Percentiles rank a stretch among this genome's conserved stretches.
phyloP scores from a whole-genome alignment of 2,329 filamentous ascomycete genomes.

The Pseudogymnoascus destructans region DNA sequence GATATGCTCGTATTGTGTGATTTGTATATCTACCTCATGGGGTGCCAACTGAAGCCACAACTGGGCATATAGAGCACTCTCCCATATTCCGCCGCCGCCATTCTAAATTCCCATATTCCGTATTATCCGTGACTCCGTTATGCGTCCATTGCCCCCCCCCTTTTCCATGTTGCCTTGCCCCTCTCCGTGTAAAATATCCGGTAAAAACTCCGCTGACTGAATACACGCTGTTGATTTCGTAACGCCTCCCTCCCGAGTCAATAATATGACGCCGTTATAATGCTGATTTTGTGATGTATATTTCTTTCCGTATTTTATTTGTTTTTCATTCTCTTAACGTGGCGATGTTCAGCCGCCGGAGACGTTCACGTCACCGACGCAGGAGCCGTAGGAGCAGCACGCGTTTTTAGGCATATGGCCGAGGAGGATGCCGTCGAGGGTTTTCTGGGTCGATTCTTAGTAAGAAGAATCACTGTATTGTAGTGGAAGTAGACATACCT shows the following conservation, averaged over 20 bases:
- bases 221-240: neutral
- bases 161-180: neutral
- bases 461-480: neutral
- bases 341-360: neutral
- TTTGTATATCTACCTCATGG: neutral
- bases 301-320: neutral
- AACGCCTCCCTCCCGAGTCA: neutral
- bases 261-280: neutral
- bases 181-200: neutral
- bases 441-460: neutral
- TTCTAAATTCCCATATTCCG: neutral
- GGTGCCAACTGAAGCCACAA: neutral
- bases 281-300: neutral
- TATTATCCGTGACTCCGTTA: neutral
- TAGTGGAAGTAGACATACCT: neutral
- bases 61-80: neutral
- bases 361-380: neutral
- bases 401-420: neutral
- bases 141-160: neutral
- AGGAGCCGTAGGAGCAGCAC: conserved; percentile 6
- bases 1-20: neutral
- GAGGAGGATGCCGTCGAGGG: conserved; percentile 1
- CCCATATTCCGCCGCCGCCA: neutral
- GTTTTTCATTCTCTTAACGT: neutral
- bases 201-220: neutral